phyloP scores from a whole-genome alignment of 2,329 filamentous ascomycete genomes.

The Rosellinia necatrix region DNA sequence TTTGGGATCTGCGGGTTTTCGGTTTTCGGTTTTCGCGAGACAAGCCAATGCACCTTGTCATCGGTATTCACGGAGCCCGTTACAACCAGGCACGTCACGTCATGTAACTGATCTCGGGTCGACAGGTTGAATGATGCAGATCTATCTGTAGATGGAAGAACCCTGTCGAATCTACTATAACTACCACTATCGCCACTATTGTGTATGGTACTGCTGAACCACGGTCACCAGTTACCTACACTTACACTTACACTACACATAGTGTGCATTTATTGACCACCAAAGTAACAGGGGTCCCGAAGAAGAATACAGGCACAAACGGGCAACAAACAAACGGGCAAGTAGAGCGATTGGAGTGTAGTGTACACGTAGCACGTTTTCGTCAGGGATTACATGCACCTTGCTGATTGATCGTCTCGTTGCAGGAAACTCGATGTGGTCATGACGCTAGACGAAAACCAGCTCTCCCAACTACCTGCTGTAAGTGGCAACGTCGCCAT shows the following conservation, averaged over 20 bases:
- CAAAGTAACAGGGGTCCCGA: conserved; percentile 3
- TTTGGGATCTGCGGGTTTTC: neutral
- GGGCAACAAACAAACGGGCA: conserved; percentile 9
- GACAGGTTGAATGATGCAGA: conserved; percentile 6
- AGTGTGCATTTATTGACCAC: too few species aligned
- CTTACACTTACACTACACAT: too few species aligned
- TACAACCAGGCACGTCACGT: neutral
- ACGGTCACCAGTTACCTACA: too few species aligned
- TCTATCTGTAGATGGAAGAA: conserved; percentile 10
- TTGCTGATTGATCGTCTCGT: conserved; percentile 10
- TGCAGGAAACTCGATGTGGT: conserved; percentile 10
- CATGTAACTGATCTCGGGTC: neutral
- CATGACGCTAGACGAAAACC: neutral
- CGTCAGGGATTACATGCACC: conserved; percentile 18
- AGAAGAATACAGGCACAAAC: too few species aligned
- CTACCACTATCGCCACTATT: too few species aligned
- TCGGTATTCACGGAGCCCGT: neutral
- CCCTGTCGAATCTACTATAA: conserved; percentile 5
- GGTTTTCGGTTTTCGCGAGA: too few species aligned
- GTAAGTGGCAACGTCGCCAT: neutral
- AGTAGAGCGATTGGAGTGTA: neutral
- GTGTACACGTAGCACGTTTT: conserved; percentile 24
- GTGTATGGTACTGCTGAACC: too few species aligned
- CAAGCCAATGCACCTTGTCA: neutral
- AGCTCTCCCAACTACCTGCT: conserved; percentile 8